Base-by-base conservation (phyloP, 352 stramenopile species). In the Pythium utonaiense region DNA sequence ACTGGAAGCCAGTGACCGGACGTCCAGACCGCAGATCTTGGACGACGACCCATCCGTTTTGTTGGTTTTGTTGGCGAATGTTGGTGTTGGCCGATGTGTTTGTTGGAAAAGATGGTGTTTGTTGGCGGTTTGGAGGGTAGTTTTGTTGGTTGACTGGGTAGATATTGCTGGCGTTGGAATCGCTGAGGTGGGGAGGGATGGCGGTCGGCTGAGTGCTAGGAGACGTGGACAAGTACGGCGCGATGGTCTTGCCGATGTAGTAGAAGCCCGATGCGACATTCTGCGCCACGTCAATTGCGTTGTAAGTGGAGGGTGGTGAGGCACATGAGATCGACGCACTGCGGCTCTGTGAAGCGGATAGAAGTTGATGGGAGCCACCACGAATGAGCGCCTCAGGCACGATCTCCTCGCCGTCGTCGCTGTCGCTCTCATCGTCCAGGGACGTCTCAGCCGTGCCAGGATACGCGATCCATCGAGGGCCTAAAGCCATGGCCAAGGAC, bases 251-350 rank as follows among this genome's bases (percentile, higher is more conserved):
- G 19, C 81, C 89, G 14, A 95, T 63, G 48, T 88, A 95, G 68
- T 95, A 96, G 17, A 96, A 64, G 3, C 85, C 83, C 0, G 83
- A 93, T 1, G 87, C 87, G n/a, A 96, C 78, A 55, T 92, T 92
- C 70, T 96, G 86, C 6, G 87, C 87, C 7, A 93, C 82, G 57
- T 93, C 82, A 28, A 93, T 88, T 7, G 80, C 83, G 17, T 78
- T 83, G 63, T 86, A 88, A 14, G 65, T 62, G 12, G 78, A 60
- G 1, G 57, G 64, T 5, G 57, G 55, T 2, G 53, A 54, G 5
- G 67, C 34, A 24, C 58, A 63, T 21, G 60, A 62, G 12, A 22
- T 33, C 10, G 50, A 59, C 8, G 47, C 33, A 22, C 36, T 50
- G 25, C 59, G 61, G 53, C 56, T 51, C 16, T 76, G 53, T 13